These are phyloP conservation scores for Malassezia psittaci DNA, from an alignment of 1,284 basidiomycete species.

Conservation along the genomic window DNA sequence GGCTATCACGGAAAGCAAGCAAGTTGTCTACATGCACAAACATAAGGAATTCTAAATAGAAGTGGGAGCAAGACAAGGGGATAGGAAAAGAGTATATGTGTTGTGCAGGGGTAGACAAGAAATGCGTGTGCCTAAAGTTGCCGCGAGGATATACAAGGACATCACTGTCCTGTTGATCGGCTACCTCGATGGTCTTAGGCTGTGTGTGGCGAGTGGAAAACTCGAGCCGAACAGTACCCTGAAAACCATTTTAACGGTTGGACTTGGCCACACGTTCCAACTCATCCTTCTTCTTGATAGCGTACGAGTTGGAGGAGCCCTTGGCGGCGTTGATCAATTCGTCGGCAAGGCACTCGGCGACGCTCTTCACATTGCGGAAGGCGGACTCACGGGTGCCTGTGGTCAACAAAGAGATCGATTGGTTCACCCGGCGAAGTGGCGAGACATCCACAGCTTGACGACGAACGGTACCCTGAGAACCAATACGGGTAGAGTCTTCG, in stretches of 20 bases:
- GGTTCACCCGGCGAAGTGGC: conserved; percentile 94
- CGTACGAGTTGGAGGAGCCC: conserved; percentile 99
- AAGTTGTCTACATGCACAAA: too few species aligned
- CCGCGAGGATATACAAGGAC: conserved; percentile 18
- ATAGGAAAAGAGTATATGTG: background rate
- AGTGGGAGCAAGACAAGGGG: background rate
- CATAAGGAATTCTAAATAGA: background rate
- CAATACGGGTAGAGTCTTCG: conserved; percentile 99
- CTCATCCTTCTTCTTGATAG: conserved; percentile 89
- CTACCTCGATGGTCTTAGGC: conserved; percentile 7
- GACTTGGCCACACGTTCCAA: conserved; percentile 99
- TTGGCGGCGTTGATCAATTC: conserved; percentile 99
- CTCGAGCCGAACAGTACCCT: conserved; percentile 4
- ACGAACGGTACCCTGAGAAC: conserved; percentile 98
- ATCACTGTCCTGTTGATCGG: conserved; percentile 5
- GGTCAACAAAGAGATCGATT: conserved; percentile 88
- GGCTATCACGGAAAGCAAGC: too few species aligned
- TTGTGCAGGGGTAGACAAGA: too few species aligned
- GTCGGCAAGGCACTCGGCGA: conserved; percentile 89
- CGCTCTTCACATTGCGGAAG: conserved; percentile 99
- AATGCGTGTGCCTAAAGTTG: background rate
- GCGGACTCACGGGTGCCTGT: conserved; percentile 96
- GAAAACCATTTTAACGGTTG: conserved; percentile 65
- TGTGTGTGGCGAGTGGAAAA: conserved; percentile 4
- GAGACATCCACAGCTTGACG: conserved; percentile 99